phyloP scores from a whole-genome alignment of 106 monocot genomes.

The Acorus calamus region DNA sequence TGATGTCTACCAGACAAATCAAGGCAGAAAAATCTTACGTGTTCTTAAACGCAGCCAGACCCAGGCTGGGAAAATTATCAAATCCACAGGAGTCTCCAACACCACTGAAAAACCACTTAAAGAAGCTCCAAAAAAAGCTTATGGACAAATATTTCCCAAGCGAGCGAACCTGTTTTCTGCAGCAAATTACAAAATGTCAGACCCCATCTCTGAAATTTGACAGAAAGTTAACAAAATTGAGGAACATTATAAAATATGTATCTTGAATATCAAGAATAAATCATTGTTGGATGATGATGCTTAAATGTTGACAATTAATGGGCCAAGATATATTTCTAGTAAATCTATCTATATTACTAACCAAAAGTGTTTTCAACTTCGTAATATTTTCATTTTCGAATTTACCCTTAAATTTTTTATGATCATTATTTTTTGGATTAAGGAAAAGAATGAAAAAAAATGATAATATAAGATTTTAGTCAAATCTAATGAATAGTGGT shows the following conservation, averaged over 20 bases:
- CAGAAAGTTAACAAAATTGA: background rate
- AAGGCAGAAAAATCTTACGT: conserved; percentile 39
- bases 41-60: conserved; percentile 73
- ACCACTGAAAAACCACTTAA: conserved; percentile 99
- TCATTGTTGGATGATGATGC: too few relatives aligned
- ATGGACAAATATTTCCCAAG: conserved; percentile 94
- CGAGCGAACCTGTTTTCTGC: conserved; percentile 77
- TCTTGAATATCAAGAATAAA: too few relatives aligned
- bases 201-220: background rate
- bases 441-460: too few relatives aligned
- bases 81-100: conserved; percentile 95
- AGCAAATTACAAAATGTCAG: background rate
- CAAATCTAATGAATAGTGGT: too few relatives aligned
- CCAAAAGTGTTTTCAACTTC: too few relatives aligned
- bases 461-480: too few relatives aligned
- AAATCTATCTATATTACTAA: too few relatives aligned
- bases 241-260: background rate
- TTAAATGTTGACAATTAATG: too few relatives aligned
- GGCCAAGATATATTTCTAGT: too few relatives aligned
- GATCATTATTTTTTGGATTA: too few relatives aligned
- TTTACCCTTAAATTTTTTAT: too few relatives aligned
- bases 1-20: background rate
- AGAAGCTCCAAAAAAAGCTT: conserved; percentile 89
- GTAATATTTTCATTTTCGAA: too few relatives aligned
- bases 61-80: conserved; percentile 84